phyloP scores from a whole-genome alignment of 768 basidiomycete genomes.

The Collybia mongolica region DNA sequence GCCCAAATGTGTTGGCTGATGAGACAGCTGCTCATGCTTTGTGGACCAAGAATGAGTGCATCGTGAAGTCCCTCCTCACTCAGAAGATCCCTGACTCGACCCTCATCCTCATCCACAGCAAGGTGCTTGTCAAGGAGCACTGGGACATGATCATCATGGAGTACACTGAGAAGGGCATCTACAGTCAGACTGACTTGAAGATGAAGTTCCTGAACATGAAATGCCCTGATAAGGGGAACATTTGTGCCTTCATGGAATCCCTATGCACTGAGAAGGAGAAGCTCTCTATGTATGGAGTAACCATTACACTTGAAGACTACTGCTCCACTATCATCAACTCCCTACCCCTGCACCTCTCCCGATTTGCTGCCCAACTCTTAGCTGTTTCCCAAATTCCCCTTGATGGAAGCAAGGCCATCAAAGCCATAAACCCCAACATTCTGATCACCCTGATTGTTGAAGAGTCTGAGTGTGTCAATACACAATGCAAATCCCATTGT shows the following conservation, averaged over 20 bases:
- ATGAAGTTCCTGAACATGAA: conserved; percentile 22
- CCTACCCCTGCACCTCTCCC: conserved; percentile 21
- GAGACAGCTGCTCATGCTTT: background rate
- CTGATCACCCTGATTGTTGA: background rate
- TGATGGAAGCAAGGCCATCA: too few species aligned
- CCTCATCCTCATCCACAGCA: too few species aligned
- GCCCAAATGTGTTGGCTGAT: background rate
- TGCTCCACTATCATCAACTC: conserved; percentile 26
- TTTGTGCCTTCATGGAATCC: too few species aligned
- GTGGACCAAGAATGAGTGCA: background rate
- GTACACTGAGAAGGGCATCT: too few species aligned
- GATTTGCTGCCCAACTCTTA: conserved; percentile 25
- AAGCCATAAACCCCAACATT: conserved; percentile 9
- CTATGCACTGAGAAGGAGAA: too few species aligned
- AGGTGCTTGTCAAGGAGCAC: too few species aligned
- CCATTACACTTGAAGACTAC: conserved; percentile 23
- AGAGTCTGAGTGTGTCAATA: too few species aligned
- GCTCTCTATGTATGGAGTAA: conserved; percentile 23
- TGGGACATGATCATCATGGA: too few species aligned
- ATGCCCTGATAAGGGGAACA: conserved; percentile 23
- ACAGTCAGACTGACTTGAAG: conserved; percentile 24
- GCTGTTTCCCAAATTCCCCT: too few species aligned
- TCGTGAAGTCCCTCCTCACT: too few species aligned
- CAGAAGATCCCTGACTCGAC: too few species aligned
- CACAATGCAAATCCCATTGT: too few species aligned